Evolutionary conservation across 352 stramenopile genomes (phyloP).

Genomic region (Pythium chondricola): DNA sequence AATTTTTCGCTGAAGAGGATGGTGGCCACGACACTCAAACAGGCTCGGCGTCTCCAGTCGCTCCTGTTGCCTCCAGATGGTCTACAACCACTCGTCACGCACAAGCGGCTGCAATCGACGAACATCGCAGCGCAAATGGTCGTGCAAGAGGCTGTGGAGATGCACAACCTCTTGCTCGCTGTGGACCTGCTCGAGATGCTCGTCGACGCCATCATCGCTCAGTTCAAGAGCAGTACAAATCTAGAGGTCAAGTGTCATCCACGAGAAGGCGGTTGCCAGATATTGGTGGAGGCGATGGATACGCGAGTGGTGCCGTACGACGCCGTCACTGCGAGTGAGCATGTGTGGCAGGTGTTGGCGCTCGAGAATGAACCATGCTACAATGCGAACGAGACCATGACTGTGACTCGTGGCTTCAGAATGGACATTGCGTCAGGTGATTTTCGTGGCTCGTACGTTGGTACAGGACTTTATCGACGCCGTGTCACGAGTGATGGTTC

Average conservation of each 20-base stretch:
- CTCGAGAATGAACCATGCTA: background rate
- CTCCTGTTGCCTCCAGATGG: background rate
- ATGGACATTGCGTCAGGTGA: conserved; percentile 5
- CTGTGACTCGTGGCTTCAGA: background rate
- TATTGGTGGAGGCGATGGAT: conserved; percentile 2
- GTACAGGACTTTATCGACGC: conserved; percentile 1
- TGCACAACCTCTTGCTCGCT: conserved; percentile 4
- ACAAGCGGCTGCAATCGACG: conserved; percentile 6
- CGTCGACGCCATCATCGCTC: background rate
- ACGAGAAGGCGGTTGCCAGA: background rate
- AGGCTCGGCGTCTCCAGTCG: background rate
- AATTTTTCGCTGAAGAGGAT: conserved; percentile 2
- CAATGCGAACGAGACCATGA: background rate
- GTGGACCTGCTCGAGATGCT: conserved; percentile 6
- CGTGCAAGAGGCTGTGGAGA: background rate
- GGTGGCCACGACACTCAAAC: conserved; percentile 4
- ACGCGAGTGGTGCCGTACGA: background rate
- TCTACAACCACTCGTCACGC: conserved; percentile 1
- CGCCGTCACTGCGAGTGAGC: background rate
- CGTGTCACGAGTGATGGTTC: background rate
- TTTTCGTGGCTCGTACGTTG: background rate
- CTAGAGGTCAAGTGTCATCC: no score
- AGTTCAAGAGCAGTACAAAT: background rate
- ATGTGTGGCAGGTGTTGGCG: conserved; percentile 1
- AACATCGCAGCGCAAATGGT: background rate